Conservation (phyloP, 148 eudicot species). For the Salicornia ramosissima region DNA sequence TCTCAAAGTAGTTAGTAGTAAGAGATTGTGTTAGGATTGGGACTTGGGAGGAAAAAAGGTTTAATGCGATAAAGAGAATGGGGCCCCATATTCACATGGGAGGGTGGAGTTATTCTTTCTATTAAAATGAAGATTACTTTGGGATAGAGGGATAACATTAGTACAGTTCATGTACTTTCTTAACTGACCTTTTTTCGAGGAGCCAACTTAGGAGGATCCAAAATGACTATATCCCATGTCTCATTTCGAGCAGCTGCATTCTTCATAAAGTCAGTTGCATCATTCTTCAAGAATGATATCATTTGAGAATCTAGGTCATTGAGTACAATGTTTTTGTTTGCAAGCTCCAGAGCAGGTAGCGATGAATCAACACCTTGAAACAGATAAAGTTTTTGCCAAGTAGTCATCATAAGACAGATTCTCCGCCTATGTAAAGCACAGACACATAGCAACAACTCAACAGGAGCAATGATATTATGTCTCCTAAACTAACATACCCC, state of each 20-base stretch:
- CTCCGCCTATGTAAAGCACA: conserved; percentile 9
- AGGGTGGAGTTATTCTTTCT: no score
- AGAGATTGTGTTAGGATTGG: no score
- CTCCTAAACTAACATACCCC: background rate
- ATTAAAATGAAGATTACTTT: no score
- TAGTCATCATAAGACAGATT: conserved; percentile 5
- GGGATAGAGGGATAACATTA: no score
- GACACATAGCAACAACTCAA: background rate
- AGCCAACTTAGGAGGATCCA: conserved; percentile 93
- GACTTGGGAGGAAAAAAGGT: no score
- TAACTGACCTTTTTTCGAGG: conserved; percentile 69
- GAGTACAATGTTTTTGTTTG: conserved; percentile 58
- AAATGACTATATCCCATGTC: conserved; percentile 73
- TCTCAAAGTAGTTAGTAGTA: no score
- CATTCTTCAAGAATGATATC: conserved; percentile 64
- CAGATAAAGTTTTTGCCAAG: background rate
- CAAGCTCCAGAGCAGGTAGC: conserved; percentile 77
- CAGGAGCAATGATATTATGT: no score
- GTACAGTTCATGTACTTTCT: background rate
- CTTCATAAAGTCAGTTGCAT: conserved; percentile 82
- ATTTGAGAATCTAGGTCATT: conserved; percentile 55
- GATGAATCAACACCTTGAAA: conserved; percentile 77
- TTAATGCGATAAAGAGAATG: no score
- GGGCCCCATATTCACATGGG: no score
- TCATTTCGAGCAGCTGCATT: conserved; percentile 68